Percentiles rank a stretch among this genome's conserved stretches.
Evolutionary conservation across 495 filamentous ascomycete genomes (phyloP).

Genomic region (Mycothermus thermophilus): DNA sequence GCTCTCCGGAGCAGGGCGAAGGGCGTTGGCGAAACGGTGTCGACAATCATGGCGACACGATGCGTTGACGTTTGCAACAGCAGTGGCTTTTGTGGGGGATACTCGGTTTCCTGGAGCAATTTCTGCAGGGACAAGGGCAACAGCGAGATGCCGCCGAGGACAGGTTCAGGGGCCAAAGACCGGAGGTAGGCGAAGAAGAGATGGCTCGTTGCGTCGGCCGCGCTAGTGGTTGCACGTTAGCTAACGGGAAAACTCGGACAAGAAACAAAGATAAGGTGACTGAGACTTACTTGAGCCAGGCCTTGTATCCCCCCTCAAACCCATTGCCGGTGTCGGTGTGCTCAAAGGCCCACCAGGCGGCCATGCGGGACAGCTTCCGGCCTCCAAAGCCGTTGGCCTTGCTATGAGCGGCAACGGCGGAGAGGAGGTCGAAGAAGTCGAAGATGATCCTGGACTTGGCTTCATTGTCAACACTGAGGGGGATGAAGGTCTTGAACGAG

Average conservation of each 20-base stretch:
- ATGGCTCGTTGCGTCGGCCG: constrained; percentile 90
- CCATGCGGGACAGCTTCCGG: constrained; percentile 84
- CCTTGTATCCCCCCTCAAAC: constrained; percentile 90
- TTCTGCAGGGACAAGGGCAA: constrained; percentile 84
- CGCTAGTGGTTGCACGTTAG: constrained; percentile 39
- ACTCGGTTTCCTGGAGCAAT: constrained; percentile 83
- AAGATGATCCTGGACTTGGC: constrained; percentile 80
- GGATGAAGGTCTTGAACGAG: constrained; percentile 92
- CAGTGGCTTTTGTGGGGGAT: constrained; percentile 69
- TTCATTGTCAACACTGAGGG: constrained; percentile 80
- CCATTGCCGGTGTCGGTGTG: constrained; percentile 71
- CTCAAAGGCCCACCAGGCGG: constrained; percentile 98
- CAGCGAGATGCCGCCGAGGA: constrained; percentile 60
- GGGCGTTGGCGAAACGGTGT: constrained; percentile 87
- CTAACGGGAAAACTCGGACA: background rate
- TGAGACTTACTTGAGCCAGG: constrained; percentile 44
- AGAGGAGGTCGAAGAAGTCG: constrained; percentile 89
- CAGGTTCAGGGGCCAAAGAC: constrained; percentile 67
- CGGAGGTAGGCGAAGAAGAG: constrained; percentile 95
- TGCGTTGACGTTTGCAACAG: constrained; percentile 69
- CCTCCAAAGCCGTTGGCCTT: constrained; percentile 91
- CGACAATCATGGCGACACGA: constrained; percentile 92
- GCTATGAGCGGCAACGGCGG: constrained; percentile 64
- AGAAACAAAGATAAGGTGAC: background rate
- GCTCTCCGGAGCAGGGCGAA: constrained; percentile 83